A percentile compares a stretch with the other conserved stretches of the same genome.
phyloP scores from a whole-genome alignment of 352 stramenopile genomes.

The Pythium apleroticum region DNA sequence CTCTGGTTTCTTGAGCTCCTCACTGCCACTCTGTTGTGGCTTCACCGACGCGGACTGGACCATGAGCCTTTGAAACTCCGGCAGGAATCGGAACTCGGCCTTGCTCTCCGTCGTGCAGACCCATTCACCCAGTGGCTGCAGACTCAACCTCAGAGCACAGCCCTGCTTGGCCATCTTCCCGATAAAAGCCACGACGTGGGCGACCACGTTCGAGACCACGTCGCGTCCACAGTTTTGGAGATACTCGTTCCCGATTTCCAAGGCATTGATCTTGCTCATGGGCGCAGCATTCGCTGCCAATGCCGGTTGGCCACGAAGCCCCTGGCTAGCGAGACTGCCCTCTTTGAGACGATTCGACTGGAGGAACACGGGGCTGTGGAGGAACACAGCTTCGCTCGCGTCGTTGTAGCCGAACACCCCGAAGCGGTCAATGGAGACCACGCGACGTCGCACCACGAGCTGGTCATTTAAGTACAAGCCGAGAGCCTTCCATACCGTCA shows the following conservation, averaged over 20 bases:
- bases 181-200: slow-evolving; percentile 41
- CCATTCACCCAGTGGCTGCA: slow-evolving; percentile 61
- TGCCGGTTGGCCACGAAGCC: slow-evolving; percentile 25
- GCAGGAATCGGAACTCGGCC: slow-evolving; percentile 38
- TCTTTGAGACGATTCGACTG: slow-evolving; percentile 46
- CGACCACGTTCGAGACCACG: slow-evolving; percentile 38
- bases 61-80: slow-evolving; percentile 38
- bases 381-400: slow-evolving; percentile 38
- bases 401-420: slow-evolving; percentile 42
- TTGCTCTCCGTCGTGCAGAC: slow-evolving; percentile 30
- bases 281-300: slow-evolving; percentile 25
- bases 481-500: slow-evolving; percentile 42
- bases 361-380: slow-evolving; percentile 42
- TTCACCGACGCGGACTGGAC: slow-evolving; percentile 2
- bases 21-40: not conserved
- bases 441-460: slow-evolving; percentile 25
- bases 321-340: slow-evolving; percentile 17
- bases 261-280: slow-evolving; percentile 29
- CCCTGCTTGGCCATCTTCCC: slow-evolving; percentile 44
- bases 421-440: slow-evolving; percentile 36
- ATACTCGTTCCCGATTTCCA: slow-evolving; percentile 33
- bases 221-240: slow-evolving; percentile 45
- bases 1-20: slow-evolving; percentile 8
- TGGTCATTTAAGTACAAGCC: slow-evolving; percentile 38
- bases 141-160: slow-evolving; percentile 33